Evolutionary conservation across 768 basidiomycete species (phyloP), one percentile per base, ranked within the genome.

Genomic region (Xerocomus spinulosus): DNA sequence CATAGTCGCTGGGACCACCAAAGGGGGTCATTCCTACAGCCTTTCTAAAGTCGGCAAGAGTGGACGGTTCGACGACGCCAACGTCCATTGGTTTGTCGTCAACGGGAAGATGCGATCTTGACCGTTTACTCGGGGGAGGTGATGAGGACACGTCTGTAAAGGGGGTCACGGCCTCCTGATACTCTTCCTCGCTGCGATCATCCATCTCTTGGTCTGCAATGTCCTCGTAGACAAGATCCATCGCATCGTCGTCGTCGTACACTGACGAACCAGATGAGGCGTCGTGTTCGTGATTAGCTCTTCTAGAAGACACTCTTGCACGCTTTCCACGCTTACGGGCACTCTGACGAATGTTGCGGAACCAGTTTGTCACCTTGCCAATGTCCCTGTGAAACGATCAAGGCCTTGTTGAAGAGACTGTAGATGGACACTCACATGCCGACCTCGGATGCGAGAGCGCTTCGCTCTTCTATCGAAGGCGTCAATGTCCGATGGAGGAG

Each of bases 361-460:
- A 90, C 87, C 87, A 91, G 63, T 91, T 91, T 15, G 87, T 88
- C 44, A 91, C 87, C 68, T 87, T 88, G 54, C 82, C 83, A 48
- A 90, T 66, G 67, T 91, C 87, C 87, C 80, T 83, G 49, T 13
- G 45, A 44, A 48, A 51, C 47, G 45, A 59, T 49, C 49, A 57
- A 28, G 23, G 14, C 58, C 43, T 33, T 46, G 36, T 38, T 15
- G 25, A 15, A 2, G 24, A 3, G 4, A 10, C 32, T 13, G 15
- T 10, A 23, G 23, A 24, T 36, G 40, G 59, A 52, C 41, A 71
- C 78, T 63, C 67, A 83, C 79, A 91, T 89, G 69, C 85, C 87
- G 50, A 89, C 79, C 68, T 89, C 83, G 20, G 77, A 71, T 9
- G 86, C 88, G 4, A 91, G 71, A 35, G 80, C 78, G 40, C 77